phyloP scores from a whole-genome alignment of 345 rosid species.

The Aquilaria sinensis region DNA sequence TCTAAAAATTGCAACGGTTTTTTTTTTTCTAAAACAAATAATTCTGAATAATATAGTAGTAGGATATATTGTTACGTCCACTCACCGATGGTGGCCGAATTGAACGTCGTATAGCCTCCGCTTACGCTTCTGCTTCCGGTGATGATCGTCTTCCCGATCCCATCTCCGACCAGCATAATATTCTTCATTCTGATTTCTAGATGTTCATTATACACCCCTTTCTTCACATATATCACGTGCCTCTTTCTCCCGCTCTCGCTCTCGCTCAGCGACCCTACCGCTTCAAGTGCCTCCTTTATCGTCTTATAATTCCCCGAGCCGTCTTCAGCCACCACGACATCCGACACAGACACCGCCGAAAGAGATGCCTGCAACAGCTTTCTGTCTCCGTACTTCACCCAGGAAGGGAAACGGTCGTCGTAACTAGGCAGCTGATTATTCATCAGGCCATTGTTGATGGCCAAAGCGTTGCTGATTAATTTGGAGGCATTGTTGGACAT shows the following conservation, averaged over 20 bases:
- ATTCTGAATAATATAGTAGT: too few relatives aligned
- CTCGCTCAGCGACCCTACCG: constrained; percentile 49
- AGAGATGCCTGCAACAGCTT: constrained; percentile 61
- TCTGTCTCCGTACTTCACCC: constrained; percentile 72
- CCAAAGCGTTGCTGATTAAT: constrained; percentile 60
- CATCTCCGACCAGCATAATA: constrained; percentile 86
- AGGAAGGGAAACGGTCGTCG: constrained; percentile 57
- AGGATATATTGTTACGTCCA: background rate
- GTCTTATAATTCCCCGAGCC: constrained; percentile 75
- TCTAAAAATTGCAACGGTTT: too few relatives aligned
- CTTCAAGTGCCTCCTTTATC: constrained; percentile 52
- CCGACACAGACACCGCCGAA: constrained; percentile 35
- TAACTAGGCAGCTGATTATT: constrained; percentile 34
- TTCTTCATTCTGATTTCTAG: constrained; percentile 51
- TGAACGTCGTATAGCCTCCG: constrained; percentile 77
- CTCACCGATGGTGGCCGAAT: constrained; percentile 91
- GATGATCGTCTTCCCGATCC: constrained; percentile 59
- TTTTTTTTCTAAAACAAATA: too few relatives aligned
- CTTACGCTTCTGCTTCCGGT: constrained; percentile 87
- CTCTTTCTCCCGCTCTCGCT: constrained; percentile 48
- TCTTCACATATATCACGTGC: constrained; percentile 67
- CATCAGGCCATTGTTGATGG: constrained; percentile 55
- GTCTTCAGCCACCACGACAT: constrained; percentile 78
- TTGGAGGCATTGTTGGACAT: constrained; percentile 74
- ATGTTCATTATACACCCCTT: constrained; percentile 67